Conservation (phyloP, 2,329 filamentous ascomycete species). For the Sarocladiaceae sp. region DNA sequence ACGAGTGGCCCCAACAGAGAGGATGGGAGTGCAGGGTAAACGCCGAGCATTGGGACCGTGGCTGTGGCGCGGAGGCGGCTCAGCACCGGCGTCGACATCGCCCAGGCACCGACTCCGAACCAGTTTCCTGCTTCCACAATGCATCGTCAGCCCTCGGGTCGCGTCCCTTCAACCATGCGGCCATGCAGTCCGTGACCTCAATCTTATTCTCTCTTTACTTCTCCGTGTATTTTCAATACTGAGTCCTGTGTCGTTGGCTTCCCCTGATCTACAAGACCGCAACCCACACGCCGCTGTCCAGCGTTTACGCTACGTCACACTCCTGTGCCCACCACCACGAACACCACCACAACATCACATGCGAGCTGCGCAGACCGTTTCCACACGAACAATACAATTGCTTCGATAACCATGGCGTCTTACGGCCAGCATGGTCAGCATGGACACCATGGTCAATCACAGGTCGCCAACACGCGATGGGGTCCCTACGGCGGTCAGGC, state of each 20-base stretch:
- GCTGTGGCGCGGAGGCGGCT: not conserved
- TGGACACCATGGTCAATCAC: conserved; percentile 19
- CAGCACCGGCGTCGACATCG: conserved; percentile 3
- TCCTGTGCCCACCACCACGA: not conserved
- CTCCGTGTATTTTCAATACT: not conserved
- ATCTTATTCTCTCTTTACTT: not conserved
- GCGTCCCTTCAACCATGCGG: conserved; percentile 2
- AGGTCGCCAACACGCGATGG: conserved; percentile 23
- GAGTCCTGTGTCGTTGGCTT: not conserved
- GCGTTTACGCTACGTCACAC: conserved; percentile 6
- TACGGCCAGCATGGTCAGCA: conserved; percentile 25
- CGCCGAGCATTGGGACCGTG: not conserved
- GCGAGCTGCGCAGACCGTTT: too few relatives aligned
- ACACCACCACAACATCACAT: not conserved
- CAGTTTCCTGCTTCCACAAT: conserved; percentile 3
- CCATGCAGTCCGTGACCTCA: not conserved
- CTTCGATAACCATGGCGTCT: conserved; percentile 26
- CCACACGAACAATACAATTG: conserved; percentile 1
- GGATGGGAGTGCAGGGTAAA: not conserved
- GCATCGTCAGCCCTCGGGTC: conserved; percentile 4
- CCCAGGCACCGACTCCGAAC: conserved; percentile 9
- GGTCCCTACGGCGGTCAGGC: conserved; percentile 36
- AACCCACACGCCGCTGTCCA: conserved; percentile 1
- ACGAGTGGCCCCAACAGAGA: not conserved
- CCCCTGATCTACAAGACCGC: not conserved